These are phyloP conservation scores for Amanita bisporigera DNA, from an alignment of 1,284 basidiomycete species.

Conservation along the genomic window DNA sequence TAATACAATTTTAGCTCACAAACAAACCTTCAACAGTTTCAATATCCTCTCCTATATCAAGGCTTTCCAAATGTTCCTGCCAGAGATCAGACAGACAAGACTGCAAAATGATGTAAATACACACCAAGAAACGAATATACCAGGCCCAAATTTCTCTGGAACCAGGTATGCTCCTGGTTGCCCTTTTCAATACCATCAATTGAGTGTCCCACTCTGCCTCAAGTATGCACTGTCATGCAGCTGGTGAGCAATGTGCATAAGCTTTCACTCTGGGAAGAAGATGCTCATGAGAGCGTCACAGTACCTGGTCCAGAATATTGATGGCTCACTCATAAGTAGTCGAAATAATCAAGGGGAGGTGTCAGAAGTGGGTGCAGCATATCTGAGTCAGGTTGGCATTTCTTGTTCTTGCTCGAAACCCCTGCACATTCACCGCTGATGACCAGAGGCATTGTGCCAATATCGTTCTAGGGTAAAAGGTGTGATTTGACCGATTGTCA, in stretches of 20 bases:
- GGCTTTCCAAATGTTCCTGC: conserved; percentile 39
- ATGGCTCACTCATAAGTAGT: no score
- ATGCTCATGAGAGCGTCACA: conserved; percentile 55
- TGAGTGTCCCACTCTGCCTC: conserved; percentile 51
- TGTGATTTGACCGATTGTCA: conserved; percentile 69
- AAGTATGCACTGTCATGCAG: conserved; percentile 52
- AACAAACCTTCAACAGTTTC: conserved; percentile 49
- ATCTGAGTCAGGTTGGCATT: no score
- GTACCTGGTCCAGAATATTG: conserved; percentile 76
- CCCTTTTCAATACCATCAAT: conserved; percentile 54
- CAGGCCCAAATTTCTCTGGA: conserved; percentile 76
- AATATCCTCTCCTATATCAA: conserved; percentile 39
- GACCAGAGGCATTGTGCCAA: no score
- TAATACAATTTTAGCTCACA: conserved; percentile 8
- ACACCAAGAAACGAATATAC: conserved; percentile 71
- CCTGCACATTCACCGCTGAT: no score
- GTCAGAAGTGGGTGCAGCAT: no score
- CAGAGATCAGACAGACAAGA: neutral
- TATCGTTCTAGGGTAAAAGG: conserved; percentile 96
- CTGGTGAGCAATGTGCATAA: conserved; percentile 8
- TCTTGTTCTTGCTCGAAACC: no score
- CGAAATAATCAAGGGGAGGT: no score
- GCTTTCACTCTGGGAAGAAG: neutral
- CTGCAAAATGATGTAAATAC: no score
- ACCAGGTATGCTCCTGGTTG: conserved; percentile 68